These are phyloP conservation scores for Cyberlindnera suaveolens DNA, from an alignment of 805 yeast species.

Conservation along the genomic window DNA sequence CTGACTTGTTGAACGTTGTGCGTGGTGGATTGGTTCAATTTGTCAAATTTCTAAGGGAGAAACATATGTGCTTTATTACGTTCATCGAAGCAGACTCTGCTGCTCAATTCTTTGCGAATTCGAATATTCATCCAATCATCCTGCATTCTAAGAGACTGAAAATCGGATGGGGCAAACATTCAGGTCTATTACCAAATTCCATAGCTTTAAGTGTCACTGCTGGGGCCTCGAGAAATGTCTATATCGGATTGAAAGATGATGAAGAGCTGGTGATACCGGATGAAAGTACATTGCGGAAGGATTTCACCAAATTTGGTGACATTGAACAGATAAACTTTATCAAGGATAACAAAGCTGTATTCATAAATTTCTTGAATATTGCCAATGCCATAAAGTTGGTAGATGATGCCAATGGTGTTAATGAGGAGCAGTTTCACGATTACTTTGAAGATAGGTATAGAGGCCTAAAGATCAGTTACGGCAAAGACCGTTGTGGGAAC, in stretches of 20 bases:
- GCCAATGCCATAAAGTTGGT: slow-evolving; percentile 58
- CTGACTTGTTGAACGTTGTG: slow-evolving; percentile 69
- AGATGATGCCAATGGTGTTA: slow-evolving; percentile 43
- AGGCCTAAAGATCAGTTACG: slow-evolving; percentile 57
- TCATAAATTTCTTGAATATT: slow-evolving; percentile 64
- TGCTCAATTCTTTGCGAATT: slow-evolving; percentile 56
- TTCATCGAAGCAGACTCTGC: slow-evolving; percentile 63
- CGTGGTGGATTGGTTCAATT: slow-evolving; percentile 72
- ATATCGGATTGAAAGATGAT: slow-evolving; percentile 48
- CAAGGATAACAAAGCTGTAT: slow-evolving; percentile 66
- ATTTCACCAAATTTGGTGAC: slow-evolving; percentile 60
- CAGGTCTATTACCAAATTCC: slow-evolving; percentile 54
- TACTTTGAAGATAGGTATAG: slow-evolving; percentile 41
- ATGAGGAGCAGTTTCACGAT: slow-evolving; percentile 29
- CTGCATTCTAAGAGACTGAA: slow-evolving; percentile 57
- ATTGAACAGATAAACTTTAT: slow-evolving; percentile 72
- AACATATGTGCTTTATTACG: slow-evolving; percentile 60
- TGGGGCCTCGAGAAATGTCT: slow-evolving; percentile 75
- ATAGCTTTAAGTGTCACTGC: slow-evolving; percentile 58
- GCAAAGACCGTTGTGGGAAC: slow-evolving; percentile 78
- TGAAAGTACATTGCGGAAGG: slow-evolving; percentile 46
- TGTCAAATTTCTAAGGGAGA: slow-evolving; percentile 45
- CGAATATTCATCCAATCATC: slow-evolving; percentile 50
- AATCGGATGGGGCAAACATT: slow-evolving; percentile 65
- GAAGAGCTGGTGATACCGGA: slow-evolving; percentile 32